These are phyloP conservation scores for Eremochloa ophiuroides DNA, from an alignment of 176 grass and related monocot genomes.

Conservation along the genomic window DNA sequence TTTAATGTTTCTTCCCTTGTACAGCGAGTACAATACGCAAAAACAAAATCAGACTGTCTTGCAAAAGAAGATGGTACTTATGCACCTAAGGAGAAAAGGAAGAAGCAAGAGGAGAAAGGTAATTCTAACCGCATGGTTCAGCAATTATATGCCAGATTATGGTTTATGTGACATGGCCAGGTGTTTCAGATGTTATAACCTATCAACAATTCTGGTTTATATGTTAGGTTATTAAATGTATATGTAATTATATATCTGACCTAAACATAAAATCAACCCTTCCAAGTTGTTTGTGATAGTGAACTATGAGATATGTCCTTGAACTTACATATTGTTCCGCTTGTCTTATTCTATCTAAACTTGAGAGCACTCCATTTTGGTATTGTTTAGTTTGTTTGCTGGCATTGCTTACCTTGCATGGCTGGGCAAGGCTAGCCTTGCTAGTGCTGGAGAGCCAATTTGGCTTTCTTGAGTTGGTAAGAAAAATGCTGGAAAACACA, in stretches of 20 bases:
- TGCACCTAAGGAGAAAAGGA: conserved; percentile 87
- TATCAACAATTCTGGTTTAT: background rate
- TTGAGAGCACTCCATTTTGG: background rate
- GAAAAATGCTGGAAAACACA: background rate
- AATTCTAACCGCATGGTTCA: conserved; percentile 14
- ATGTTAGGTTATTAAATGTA: background rate
- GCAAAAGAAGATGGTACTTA: conserved; percentile 85
- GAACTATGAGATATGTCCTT: background rate
- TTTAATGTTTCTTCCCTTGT: background rate
- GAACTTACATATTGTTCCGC: background rate
- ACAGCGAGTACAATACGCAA: conserved; percentile 91
- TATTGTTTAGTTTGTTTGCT: background rate
- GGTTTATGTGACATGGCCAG: background rate
- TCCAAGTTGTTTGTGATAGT: background rate
- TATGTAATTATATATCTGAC: background rate
- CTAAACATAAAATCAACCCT: background rate
- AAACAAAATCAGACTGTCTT: conserved; percentile 90
- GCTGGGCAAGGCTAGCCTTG: background rate
- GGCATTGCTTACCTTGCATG: background rate
- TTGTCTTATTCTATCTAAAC: background rate
- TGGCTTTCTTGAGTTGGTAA: background rate
- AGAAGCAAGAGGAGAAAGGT: conserved; percentile 98
- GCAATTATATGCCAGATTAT: background rate
- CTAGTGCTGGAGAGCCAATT: background rate
- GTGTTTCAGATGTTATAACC: background rate